Evolutionary conservation across 2,329 filamentous ascomycete species (phyloP), one percentile per base, ranked within the genome.

Genomic region (Botryotinia globosa): DNA sequence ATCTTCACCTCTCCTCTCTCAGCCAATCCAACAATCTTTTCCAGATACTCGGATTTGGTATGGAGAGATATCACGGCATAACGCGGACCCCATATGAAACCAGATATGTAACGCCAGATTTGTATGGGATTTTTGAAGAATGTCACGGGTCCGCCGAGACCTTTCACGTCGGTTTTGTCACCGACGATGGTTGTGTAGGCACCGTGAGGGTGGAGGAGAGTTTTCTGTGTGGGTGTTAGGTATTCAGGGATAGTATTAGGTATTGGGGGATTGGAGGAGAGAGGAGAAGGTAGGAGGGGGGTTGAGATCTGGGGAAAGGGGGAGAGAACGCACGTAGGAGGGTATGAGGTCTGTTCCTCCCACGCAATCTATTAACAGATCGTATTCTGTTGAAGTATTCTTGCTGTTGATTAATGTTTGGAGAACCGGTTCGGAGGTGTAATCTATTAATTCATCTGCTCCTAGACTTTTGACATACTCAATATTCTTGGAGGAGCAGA

Each of bases 341-440:
- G 73, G 58, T 42, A 79, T 65, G 14, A 79, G 67, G 20, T 79
- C 78, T 8, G 73, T 78, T 18, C 83, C 80, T 12, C 85, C 85
- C 54, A 84, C 79, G 69, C 78, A 80, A 67, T 80, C 78, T 61
- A 79, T 72, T 7, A 80, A 39, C 6, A 80, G 72, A 67, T 79
- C 78, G 34, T 72, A 77, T 32, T 75, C 64, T 18, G 45, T 32
- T 34, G 48, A 63, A 18, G 56, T 34, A 37, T 61, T 45, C 37
- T 65, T 72, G 12, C 34, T 51, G 10, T 75, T 69, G 25, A 76
- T 64, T 39, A 79, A 73, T 48, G 71, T 63, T 58, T 75, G 56
- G 3, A 72, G 22, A 1, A 79, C 75, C 62, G 77, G 68, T 58
- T 76, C 56, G 3, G 73, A 74, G 3, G 74, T 79, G 66, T 80